phyloP scores from a whole-genome alignment of 306 rosid species.

The Citrullus amarus region DNA sequence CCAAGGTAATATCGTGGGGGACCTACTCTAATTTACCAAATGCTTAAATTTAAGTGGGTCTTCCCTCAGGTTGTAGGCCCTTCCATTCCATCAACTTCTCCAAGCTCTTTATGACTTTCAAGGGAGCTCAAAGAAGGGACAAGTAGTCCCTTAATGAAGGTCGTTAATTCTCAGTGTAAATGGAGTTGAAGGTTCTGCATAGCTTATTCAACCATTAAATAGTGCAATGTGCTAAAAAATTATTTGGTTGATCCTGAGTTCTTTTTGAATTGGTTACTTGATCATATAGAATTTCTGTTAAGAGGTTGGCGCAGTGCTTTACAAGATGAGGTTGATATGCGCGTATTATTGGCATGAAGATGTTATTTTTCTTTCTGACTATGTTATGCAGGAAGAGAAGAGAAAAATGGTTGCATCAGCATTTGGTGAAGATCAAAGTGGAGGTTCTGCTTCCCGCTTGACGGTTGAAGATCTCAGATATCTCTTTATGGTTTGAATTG shows the following conservation, averaged over 20 bases:
- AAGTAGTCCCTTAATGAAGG: not conserved
- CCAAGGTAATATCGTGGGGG: not conserved
- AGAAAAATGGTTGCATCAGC: conserved; percentile 97
- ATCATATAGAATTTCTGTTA: not conserved
- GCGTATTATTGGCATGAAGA: not conserved
- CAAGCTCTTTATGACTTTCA: not conserved
- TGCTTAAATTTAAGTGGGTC: not conserved
- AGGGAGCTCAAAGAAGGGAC: not conserved
- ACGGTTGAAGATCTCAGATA: conserved; percentile 91
- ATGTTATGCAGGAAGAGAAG: conserved; percentile 71
- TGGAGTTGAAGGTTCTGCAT: not conserved
- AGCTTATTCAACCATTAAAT: not conserved
- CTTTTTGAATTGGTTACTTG: not conserved
- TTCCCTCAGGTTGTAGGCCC: not conserved
- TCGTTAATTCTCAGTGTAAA: not conserved
- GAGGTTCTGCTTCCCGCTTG: conserved; percentile 59
- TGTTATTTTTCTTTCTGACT: not conserved
- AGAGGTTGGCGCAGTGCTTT: not conserved
- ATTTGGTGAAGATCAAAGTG: conserved; percentile 86
- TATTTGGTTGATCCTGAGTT: not conserved
- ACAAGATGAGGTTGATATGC: not conserved
- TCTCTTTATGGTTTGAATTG: conserved; percentile 73
- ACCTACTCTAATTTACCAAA: not conserved
- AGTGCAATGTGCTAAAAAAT: not conserved
- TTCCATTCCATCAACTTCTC: not conserved